Evolutionary conservation across 192 early-diverging fungal genomes (phyloP), one percentile per base, ranked within the genome.

Genomic region (Coemansia sp.): DNA sequence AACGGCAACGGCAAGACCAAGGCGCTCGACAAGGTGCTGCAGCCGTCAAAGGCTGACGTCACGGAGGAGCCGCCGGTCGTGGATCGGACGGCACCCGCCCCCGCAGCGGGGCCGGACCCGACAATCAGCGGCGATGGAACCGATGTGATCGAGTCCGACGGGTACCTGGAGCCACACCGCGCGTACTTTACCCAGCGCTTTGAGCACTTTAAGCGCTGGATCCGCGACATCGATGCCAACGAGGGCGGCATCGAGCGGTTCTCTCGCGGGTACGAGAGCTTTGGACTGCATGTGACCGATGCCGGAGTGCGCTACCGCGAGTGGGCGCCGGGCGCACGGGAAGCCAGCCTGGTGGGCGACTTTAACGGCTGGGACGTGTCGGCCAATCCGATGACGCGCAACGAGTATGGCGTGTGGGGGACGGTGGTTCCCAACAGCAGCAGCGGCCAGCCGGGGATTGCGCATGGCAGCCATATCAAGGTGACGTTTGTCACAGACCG

Each of bases 311-410:
- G 76, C 4, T 98, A 95, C 71, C 76, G 89, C n/a, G 95, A 98
- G 68, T 98, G 93, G 93, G 93, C 93, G 27, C 95, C 95, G 6
- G 83, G 82, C 34, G 93, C 86, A 7, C 58, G 46, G 12, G 60
- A 64, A 20, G 93, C 92, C 16, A 85, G 69, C 45, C 77, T 98
- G 25, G 78, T 94, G 51, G 95, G 95, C 27, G 93, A 96, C 31
- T 98, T 98, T 68, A 98, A 97, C 66, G 58, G 82, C 51, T 98
- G 95, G 95, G 79, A 96, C 60, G 60, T 69, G 25, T 48, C 54
- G 1, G 67, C 79, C 5, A 85, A 95, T 49, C 68, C 69, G 14
- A 91, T 98, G 91, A 81, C 61, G 46, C 78, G 80, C 56, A 78
- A 91, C 67, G 63, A 76, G 29, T 96, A 68, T 77, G 95, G 95